Evolutionary conservation across 2,329 filamentous ascomycete genomes (phyloP), one percentile per base, ranked within the genome.

Genomic region (Pseudogymnoascus pannorum): DNA sequence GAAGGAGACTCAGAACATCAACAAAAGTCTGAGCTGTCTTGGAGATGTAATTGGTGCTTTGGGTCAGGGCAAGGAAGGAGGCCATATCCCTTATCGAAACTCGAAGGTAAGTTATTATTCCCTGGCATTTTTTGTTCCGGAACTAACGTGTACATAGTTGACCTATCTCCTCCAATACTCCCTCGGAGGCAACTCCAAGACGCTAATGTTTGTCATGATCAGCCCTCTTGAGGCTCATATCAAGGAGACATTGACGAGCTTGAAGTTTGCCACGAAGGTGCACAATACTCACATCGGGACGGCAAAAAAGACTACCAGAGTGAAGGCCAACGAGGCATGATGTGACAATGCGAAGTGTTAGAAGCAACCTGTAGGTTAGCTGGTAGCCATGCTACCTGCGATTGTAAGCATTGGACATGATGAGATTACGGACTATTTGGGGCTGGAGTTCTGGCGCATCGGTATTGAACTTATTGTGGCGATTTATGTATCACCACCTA

Each of bases 121-220:
- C 48, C 18, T 54, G 9, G 1, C 9, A 18, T 20, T 18, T 31
- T 26, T 20, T 54, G 9, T 54, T 16, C 8, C 4, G 1, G 31
- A 24, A 38, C 66, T 70, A 69, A 68, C 68, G 62, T 20, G 31
- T 33, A 9, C 59, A 22, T 61, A 88, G 83, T 81, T 99, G 66
- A 99, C 94, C 7, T 96, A 97, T 71, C 81, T 99, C 54, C 82
- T 99, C 36, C 91, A 97, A 83, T 95, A 94, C 72, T 96, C 91
- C 2, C 79, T 99, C 6, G 93, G 94, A 3, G 94, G 94, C 14
- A 97, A 96, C 74, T 94, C 89, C 68, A 96, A 97, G 77, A 99
- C 94, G 0, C 87, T 99, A 69, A 99, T 99, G 94, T 96, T 99
- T 74, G 91, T 97, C 73, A 97, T 97, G 92, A 89, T 96, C 61